Base-by-base conservation (phyloP, 129 eudicot genomes). In the Artemisia tridentata region DNA sequence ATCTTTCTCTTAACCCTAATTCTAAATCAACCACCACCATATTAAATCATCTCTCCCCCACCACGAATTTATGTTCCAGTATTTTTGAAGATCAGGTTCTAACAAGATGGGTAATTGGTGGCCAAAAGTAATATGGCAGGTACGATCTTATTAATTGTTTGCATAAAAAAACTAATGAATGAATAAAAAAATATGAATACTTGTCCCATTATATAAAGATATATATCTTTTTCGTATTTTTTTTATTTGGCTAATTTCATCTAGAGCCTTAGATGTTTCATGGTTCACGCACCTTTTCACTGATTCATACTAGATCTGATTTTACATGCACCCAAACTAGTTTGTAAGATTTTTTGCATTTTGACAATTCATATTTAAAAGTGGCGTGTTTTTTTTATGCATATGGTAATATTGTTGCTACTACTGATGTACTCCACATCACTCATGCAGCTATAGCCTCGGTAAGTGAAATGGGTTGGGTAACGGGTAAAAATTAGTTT, bases 371-470 rank as follows among this genome's bases (percentile, higher is more conserved):
- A 59, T 61, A 49, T 49, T 50, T 84, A 14, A 70, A 62, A 21
- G 13, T 72, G 66, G 46, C 3, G 31, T 11, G 27, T 67, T 55
- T 59, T 34, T n/a, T 76, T 74, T 66, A 48, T 69, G 70, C 84
- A 95, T 97, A 90, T 75, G 97, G 99, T 67, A 54, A 76, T 72
- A 85, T 83, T n/a, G 89, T 95, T 84, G 93, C 92, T 49, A 82
- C 83, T 67, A 78, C 88, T 50, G 99, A 95, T 82, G 99, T 90
- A 72, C 89, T 95, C 51, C 92, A 90, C 66, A 95, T 90, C 62
- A 81, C 92, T 68, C 97, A 85, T 74, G 97, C 99, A 51, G 99
- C 99, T 69, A 83, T 95, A 76, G 92, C 99, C 20, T 82, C 99
- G 12, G 97, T 95, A 78, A 90, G 97, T 85, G 56, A 23, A 51